Evolutionary conservation across 75 land plant species (phyloP), one percentile per base, ranked within the genome.

Genomic region (Pinus taeda): DNA sequence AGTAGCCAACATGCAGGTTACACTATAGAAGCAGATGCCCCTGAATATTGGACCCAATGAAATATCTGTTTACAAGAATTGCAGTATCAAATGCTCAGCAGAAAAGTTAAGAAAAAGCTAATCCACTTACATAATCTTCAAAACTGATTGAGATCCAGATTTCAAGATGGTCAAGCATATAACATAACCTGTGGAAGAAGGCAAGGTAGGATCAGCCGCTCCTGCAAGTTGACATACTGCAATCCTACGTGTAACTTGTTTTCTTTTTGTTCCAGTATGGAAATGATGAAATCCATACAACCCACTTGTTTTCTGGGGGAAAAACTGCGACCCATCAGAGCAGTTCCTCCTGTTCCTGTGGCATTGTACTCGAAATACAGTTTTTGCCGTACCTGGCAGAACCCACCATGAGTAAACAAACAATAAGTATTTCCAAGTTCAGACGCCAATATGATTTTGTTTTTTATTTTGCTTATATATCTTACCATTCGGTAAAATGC

Each of bases 21-120:
- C 86, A 63, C 76, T 33, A 81, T 95, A 95, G 79, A 97, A 97
- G 77, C 82, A 84, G 45, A 93, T 24, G 42, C 91, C 99, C 72
- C 99, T 83, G 37, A 88, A 73, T 78, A 77, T 92, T 37, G 93
- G 81, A 71, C 57, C 78, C 78, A 91, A 77, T 14, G 81, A 76
- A 60, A 66, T 57, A 73, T 88, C 98, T 93, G 96, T 65, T 81
- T 15, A 29, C 42, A 60, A 39, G 15, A 77, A 63, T 3, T 45
- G 42, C 42, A 37, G 4, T 6, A 69, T 69, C 72, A 69, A 69
- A 69, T 69, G 45, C 12, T 39, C 42, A 20, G 9, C 21, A 69
- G 21, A 45, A 18, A 69, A 66, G 42, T n/a, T 39, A 65, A 8
- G 13, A 65, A 49, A 49, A 49, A 49, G 11, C 53, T 9, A 49